Evolutionary conservation across 495 filamentous ascomycete species (phyloP).

Genomic region (Annulohypoxylon nitens): DNA sequence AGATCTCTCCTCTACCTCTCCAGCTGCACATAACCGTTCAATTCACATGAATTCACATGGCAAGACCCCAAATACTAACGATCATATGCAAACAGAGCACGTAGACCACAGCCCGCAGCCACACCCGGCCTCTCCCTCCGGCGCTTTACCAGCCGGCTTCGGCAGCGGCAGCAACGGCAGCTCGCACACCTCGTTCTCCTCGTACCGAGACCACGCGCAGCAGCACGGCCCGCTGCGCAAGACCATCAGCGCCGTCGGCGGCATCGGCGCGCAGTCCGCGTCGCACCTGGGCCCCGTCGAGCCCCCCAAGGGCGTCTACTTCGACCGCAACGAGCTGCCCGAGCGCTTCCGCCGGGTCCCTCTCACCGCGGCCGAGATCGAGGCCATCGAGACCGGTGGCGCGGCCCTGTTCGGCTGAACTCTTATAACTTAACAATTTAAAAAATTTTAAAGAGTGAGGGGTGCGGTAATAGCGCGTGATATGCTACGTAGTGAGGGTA

Average conservation of each 20-base stretch:
- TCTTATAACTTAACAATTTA: neutral
- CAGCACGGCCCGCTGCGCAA: constrained; percentile 90
- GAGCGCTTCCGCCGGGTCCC: constrained; percentile 80
- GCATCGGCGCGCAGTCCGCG: constrained; percentile 75
- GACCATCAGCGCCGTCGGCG: constrained; percentile 62
- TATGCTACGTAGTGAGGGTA: neutral
- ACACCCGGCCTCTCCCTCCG: constrained; percentile 62
- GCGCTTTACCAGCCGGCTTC: constrained; percentile 66
- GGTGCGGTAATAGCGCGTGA: neutral
- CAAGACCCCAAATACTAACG: constrained; percentile 18
- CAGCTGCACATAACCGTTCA: neutral
- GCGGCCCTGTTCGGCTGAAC: constrained; percentile 65
- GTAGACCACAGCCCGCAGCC: constrained; percentile 78
- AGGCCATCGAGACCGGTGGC: constrained; percentile 92
- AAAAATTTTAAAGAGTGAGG: neutral
- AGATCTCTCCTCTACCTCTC: too few species aligned
- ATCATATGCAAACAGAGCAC: constrained; percentile 60
- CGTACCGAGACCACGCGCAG: constrained; percentile 91
- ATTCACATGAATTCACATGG: too few species aligned
- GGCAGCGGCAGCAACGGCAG: constrained; percentile 61
- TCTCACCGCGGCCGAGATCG: constrained; percentile 86
- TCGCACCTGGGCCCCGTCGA: constrained; percentile 76
- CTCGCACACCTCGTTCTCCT: constrained; percentile 83
- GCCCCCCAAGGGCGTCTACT: constrained; percentile 79
- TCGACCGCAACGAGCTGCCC: constrained; percentile 91